phyloP scores from a whole-genome alignment of 441 rosid genomes.

The Arabidopsis lyrata region DNA sequence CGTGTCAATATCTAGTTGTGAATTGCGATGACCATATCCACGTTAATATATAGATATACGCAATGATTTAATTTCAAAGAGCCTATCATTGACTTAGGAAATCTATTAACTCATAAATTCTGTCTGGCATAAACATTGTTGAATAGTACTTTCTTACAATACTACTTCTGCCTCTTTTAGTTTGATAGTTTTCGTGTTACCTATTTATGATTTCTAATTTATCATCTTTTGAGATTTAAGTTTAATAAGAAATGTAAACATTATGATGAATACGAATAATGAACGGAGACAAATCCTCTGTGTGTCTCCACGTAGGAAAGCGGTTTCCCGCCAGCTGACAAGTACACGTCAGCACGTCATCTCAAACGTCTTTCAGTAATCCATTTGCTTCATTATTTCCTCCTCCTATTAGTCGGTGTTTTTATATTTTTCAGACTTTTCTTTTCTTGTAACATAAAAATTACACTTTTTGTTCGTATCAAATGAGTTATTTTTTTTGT shows the following conservation, averaged over 20 bases:
- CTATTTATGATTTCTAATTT: not conserved
- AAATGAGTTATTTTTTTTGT: not conserved
- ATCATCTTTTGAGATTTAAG: not conserved
- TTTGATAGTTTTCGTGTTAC: not conserved
- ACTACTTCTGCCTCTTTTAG: not conserved
- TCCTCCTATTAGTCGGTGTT: constrained; percentile 30
- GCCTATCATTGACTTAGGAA: constrained; percentile 7
- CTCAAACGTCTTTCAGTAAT: constrained; percentile 48
- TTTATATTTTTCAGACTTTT: not conserved
- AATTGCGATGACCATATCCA: constrained; percentile 7
- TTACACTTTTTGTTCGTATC: not conserved
- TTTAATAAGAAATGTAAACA: constrained; percentile 10
- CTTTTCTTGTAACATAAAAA: not conserved
- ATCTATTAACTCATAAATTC: not conserved
- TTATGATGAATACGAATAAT: not conserved
- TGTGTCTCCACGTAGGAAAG: constrained; percentile 47
- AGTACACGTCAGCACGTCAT: constrained; percentile 49
- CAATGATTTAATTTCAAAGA: constrained; percentile 9
- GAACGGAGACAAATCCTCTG: constrained; percentile 31
- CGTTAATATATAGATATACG: not conserved
- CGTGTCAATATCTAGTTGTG: not conserved
- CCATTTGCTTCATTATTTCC: constrained; percentile 32
- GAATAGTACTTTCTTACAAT: not conserved
- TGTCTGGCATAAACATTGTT: not conserved
- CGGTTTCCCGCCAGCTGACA: constrained; percentile 71